A percentile compares a stretch with the other conserved stretches of the same genome.
Conservation (phyloP, 495 filamentous ascomycete genomes). For the Aspergillus ellipticus region DNA sequence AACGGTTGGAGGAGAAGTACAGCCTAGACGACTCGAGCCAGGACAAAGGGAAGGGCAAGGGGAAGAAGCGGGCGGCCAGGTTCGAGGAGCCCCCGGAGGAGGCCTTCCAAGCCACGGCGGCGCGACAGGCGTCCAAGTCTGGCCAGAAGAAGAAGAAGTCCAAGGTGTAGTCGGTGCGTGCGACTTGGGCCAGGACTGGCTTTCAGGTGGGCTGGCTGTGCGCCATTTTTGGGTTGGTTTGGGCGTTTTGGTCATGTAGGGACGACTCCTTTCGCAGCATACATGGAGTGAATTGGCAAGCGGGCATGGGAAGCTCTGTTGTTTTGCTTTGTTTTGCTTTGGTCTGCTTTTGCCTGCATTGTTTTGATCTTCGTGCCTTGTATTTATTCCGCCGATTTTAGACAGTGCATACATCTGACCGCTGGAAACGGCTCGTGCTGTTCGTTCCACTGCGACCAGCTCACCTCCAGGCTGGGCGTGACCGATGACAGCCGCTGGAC, state of each 20-base stretch:
- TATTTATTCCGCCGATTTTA: background rate
- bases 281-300: background rate
- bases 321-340: background rate
- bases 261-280: background rate
- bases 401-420: background rate
- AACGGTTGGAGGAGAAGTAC: conserved; percentile 72
- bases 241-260: background rate
- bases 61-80: conserved; percentile 29
- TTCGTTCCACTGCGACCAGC: too few species aligned
- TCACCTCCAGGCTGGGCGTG: background rate
- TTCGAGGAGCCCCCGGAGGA: conserved; percentile 30
- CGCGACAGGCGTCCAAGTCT: conserved; percentile 17
- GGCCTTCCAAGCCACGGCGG: conserved; percentile 26
- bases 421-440: too few species aligned
- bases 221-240: conserved; percentile 4
- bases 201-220: background rate
- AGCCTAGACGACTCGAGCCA: conserved; percentile 22
- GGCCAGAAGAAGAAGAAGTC: conserved; percentile 44
- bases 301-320: background rate
- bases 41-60: background rate
- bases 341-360: background rate
- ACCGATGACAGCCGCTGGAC: background rate
- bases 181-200: background rate
- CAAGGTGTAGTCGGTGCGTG: conserved; percentile 35
- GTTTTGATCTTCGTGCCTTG: background rate